phyloP scores from a whole-genome alignment of 2,329 filamentous ascomycete species.

The Alternaria hordeiaustralica region DNA sequence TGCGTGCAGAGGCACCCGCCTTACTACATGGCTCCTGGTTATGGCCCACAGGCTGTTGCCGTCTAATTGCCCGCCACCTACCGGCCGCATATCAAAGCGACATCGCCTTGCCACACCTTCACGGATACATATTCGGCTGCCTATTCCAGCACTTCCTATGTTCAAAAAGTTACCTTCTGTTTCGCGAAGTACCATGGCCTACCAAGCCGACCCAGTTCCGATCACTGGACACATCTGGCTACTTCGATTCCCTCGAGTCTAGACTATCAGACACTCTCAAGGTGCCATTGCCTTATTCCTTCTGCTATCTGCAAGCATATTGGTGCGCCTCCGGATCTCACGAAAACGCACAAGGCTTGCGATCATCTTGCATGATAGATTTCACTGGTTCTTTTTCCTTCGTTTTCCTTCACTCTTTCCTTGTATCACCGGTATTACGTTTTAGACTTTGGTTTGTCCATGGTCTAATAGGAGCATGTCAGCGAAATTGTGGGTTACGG shows the following conservation, averaged over 20 bases:
- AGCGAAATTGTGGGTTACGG: constrained; percentile 45
- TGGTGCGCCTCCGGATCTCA: constrained; percentile 45
- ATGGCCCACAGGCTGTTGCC: constrained; percentile 48
- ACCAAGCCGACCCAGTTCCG: constrained; percentile 18
- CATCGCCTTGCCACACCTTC: constrained; percentile 13
- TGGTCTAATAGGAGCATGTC: constrained; percentile 36
- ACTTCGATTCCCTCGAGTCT: constrained; percentile 26
- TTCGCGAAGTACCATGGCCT: constrained; percentile 20
- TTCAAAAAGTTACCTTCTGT: constrained; percentile 42
- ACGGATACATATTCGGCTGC: constrained; percentile 35
- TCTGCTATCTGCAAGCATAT: constrained; percentile 47
- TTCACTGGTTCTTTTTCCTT: constrained; percentile 26
- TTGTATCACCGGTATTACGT: constrained; percentile 31
- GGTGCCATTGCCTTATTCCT: constrained; percentile 34
- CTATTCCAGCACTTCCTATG: constrained; percentile 41
- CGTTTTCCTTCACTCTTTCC: constrained; percentile 31
- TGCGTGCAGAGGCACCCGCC: constrained; percentile 47
- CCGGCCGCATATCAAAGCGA: background rate
- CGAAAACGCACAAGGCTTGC: constrained; percentile 45
- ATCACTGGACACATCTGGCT: constrained; percentile 27
- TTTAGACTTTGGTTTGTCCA: constrained; percentile 43
- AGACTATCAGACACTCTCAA: constrained; percentile 25
- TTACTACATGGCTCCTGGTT: constrained; percentile 49
- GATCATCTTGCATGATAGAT: constrained; percentile 51
- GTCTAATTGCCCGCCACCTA: constrained; percentile 24